Evolutionary conservation across 108 stramenopile species (phyloP), one percentile per base, ranked within the genome.

Genomic region (Cyclotella kingstonii): DNA sequence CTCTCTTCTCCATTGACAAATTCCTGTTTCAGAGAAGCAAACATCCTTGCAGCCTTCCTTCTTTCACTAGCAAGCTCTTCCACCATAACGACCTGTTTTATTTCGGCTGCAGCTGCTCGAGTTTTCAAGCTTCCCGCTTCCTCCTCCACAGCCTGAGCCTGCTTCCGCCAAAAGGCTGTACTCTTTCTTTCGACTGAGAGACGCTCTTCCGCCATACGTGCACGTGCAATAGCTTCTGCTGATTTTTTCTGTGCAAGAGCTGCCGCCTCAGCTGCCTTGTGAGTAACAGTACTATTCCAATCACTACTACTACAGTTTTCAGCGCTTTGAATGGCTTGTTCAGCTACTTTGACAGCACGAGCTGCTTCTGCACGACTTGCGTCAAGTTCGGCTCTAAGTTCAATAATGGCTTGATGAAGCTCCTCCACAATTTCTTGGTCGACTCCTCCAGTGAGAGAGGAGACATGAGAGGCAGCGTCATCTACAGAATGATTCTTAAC

Each of bases 381-480:
- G 22, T 89, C 87, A n/a, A 93, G 73, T 51, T 93, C 92, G 5
- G 78, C 60, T 39, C 82, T 67, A 33, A 93, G 61, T 49, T 79
- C 82, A 14, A 74, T 85, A 12, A 93, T 66, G 22, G 89, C 92
- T 50, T 86, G 71, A 45, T 93, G 92, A 30, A 93, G 58, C 50
- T 93, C 92, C 70, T 93, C 92, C 22, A 93, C 89, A 35, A 93
- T 77, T 75, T 93, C 92, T 67, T 93, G 89, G 52, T 93, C 92
- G 47, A 85, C 84, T 0, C 84, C 88, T n/a, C 87, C 90, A 8
- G 92, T 93, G n/a, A 93, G 64, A 3, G 92, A 90, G 0, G 89
- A 90, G 10, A 93, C 85, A 12, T 60, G 78, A 12, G 85, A 83
- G 39, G 46, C 80, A 45, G 74, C 72, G 31, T 86, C 84, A 1